Evolutionary conservation across 768 basidiomycete species (phyloP).

Genomic region (Heimioporus sp.): DNA sequence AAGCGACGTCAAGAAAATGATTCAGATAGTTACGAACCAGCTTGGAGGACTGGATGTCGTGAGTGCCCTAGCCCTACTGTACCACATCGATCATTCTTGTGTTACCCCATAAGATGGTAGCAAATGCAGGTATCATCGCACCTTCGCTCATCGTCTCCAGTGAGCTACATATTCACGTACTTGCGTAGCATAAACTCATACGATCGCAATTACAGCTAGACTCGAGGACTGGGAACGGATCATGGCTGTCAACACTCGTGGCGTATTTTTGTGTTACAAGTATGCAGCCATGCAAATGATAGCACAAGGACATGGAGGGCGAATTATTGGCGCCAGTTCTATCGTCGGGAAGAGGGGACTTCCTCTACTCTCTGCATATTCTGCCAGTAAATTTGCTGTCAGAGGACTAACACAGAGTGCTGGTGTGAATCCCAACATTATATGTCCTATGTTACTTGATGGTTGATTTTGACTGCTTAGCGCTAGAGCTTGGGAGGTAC

Average conservation of each 20-base stretch:
- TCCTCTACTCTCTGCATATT: constrained; percentile 1
- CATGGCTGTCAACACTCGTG: constrained; percentile 37
- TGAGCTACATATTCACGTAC: background rate
- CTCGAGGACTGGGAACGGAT: constrained; percentile 39
- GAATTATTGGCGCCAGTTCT: constrained; percentile 35
- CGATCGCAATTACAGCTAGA: constrained; percentile 19
- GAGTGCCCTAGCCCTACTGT: constrained; percentile 11
- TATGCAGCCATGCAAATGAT: no score
- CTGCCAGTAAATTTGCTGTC: constrained; percentile 34
- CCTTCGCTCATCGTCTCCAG: background rate
- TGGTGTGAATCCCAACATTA: no score
- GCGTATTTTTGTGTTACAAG: constrained; percentile 39
- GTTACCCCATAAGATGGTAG: constrained; percentile 7
- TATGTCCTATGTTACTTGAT: no score
- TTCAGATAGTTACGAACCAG: constrained; percentile 27
- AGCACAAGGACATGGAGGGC: constrained; percentile 36
- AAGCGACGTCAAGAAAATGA: constrained; percentile 38
- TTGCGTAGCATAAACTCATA: background rate
- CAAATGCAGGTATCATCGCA: constrained; percentile 11
- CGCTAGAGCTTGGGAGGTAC: constrained; percentile 28
- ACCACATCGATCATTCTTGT: no score
- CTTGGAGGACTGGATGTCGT: constrained; percentile 48
- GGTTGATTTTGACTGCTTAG: background rate
- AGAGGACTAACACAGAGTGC: constrained; percentile 38
- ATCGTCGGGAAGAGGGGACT: constrained; percentile 28